Evolutionary conservation across 345 rosid genomes (phyloP), one percentile per base, ranked within the genome.

Genomic region (Capsella bursapastoris): DNA sequence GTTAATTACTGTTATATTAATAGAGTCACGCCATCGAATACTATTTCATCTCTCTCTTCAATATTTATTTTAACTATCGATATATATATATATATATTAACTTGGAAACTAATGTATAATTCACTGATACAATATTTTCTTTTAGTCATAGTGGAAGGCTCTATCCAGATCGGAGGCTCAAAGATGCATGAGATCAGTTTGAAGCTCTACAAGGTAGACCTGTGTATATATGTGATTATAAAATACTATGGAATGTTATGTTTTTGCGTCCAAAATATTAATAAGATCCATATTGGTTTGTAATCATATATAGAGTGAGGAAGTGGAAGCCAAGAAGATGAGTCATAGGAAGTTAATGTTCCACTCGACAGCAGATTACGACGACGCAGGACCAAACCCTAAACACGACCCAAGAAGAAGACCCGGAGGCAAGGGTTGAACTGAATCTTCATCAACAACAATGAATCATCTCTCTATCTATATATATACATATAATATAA

Each of bases 371-470:
- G 43, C 78, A 31, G 93, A 89, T 69, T 89, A 87, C 68, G 93
- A 82, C 51, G 87, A 86, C 8, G 68, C 87, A 29, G 88, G 94
- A 29, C 68, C 97, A 10, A 90, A 87, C 77, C 73, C 78, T 16
- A 90, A 62, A 72, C 97, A 90, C 49, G 90, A 86, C 31, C 97
- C 97, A 3, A 83, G 76, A 62, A 83, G 63, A 65, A 83, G 70
- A 79, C 78, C 85, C 9, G 82, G 81, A 41, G 76, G 76, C 72
- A 77, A 67, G 50, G 70, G 83, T 52, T 83, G 75, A 83, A 28
- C 25, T 22, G 25, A 22, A 22, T 22, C 25, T 22, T 25, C 11
- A 48, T 41, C 49, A n/a, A 47, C 28, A 51, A 51, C n/a, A 12
- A 22, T 22, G 25, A 22, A 67, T 27, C 16, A 9, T 14, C 41